Evolutionary conservation across 176 grass and related monocot species (phyloP), one percentile per base, ranked within the genome.

Genomic region (Areca catechu): DNA sequence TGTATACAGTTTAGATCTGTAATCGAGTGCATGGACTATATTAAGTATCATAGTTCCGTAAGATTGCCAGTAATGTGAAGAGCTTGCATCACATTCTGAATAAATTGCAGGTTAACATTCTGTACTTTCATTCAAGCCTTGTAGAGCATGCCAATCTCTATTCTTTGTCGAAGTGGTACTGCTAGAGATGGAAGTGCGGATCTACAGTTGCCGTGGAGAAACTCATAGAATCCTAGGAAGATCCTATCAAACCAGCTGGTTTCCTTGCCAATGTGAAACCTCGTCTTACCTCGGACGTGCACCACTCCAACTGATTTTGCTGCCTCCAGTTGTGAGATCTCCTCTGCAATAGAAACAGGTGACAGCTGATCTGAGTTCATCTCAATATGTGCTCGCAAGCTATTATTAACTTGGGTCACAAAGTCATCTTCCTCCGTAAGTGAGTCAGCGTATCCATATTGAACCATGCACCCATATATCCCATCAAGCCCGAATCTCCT

Each of bases 61-160:
- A 37, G 34, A 12, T 37, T 37, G 7, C 34, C 34, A 37, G 34
- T 37, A 37, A 37, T 5, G 7, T 37, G 34, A 37, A 37, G 2
- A 37, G 7, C 34, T 7, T 37, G 34, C 34, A 37, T 37, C 34
- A 12, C 34, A 37, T 12, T 2, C 34, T 12, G 34, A 37, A 37
- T 37, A 37, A 29, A 2, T 37, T 7, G 34, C 4, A 37, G 34
- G 34, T 37, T 12, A 37, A 37, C 34, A 37, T 37, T 37, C 34
- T 37, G 7, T 12, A 37, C 9, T 12, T 10, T 12, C 17, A n/a
- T 15, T 86, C 69, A 78, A 30, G 76, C 76, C 69, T 85, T 79
- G 65, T 77, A 89, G 5, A 95, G 22, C 84, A 89, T 89, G 30
- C 84, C 89, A 28, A 95, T 89, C 75, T 89, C 89, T n/a, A 95